Evolutionary conservation across 1,139 yeast genomes (phyloP).

Genomic region (Taphrina wiesneri): DNA sequence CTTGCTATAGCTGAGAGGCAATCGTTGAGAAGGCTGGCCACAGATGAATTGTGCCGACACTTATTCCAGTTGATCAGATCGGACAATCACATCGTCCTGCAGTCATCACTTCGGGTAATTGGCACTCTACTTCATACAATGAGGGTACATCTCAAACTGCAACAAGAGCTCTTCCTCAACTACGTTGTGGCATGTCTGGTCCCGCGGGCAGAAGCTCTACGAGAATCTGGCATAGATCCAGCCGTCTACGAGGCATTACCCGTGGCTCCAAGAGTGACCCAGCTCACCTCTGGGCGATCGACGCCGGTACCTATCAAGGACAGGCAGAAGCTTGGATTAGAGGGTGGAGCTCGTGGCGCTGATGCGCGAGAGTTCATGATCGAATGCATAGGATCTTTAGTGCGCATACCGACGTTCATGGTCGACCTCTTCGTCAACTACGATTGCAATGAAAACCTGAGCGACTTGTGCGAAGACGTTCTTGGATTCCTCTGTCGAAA

Average conservation of each 20-base stretch:
- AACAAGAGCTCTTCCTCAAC: constrained; percentile 49
- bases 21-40: constrained; percentile 63
- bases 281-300: constrained; percentile 39
- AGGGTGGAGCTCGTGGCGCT: constrained; percentile 45
- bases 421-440: constrained; percentile 74
- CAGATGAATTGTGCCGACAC: constrained; percentile 81
- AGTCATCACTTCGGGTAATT: constrained; percentile 73
- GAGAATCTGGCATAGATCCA: constrained; percentile 49
- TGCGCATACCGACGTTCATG: constrained; percentile 76
- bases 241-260: constrained; percentile 50
- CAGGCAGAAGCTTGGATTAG: constrained; percentile 39
- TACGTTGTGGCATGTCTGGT: constrained; percentile 48
- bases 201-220: constrained; percentile 45
- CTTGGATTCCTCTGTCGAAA: constrained; percentile 67
- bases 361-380: constrained; percentile 74
- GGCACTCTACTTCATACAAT: constrained; percentile 55
- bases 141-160: constrained; percentile 47
- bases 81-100: constrained; percentile 66
- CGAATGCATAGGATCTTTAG: constrained; percentile 76
- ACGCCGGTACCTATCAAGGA: constrained; percentile 41
- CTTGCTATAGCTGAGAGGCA: constrained; percentile 64
- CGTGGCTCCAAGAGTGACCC: constrained; percentile 45
- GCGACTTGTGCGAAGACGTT: constrained; percentile 71
- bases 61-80: constrained; percentile 75
- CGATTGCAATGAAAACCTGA: constrained; percentile 88